Percentiles rank a stretch among this genome's conserved stretches.
Evolutionary conservation across 169 alveolate species (phyloP).

Genomic region (Cryptosporidium sp.): DNA sequence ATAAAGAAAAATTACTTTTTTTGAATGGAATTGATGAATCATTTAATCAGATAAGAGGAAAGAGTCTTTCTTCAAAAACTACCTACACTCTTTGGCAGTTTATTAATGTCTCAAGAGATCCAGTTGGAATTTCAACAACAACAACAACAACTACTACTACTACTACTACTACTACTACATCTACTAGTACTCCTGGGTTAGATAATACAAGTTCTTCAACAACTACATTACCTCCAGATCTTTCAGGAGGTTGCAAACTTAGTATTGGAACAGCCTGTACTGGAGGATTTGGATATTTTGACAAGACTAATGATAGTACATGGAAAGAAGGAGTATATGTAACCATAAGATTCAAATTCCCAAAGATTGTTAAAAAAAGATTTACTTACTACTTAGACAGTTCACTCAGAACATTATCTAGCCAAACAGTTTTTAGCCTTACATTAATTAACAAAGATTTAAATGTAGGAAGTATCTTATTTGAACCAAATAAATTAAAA

Average conservation of each 20-base stretch:
- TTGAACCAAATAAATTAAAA: constrained; percentile 20
- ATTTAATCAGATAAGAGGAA: neutral
- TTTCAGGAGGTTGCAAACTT: constrained; percentile 38
- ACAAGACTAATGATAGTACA: neutral
- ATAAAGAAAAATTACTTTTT: neutral
- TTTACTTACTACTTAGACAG: constrained; percentile 50
- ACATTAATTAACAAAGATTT: neutral
- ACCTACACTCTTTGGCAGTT: constrained; percentile 43
- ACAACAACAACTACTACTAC: constrained; percentile 60
- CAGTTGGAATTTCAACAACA: constrained; percentile 21
- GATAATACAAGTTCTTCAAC: constrained; percentile 14
- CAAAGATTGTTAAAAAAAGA: constrained; percentile 23
- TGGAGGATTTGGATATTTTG: constrained; percentile 69
- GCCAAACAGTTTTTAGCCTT: constrained; percentile 23
- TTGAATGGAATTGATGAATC: neutral
- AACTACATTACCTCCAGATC: neutral
- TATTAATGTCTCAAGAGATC: constrained; percentile 20
- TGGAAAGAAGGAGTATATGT: constrained; percentile 66
- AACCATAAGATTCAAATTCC: constrained; percentile 26
- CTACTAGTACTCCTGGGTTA: neutral
- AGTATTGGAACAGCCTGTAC: constrained; percentile 49
- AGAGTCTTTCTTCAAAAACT: neutral
- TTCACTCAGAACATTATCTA: constrained; percentile 36
- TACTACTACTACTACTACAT: constrained; percentile 61
- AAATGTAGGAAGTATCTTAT: constrained; percentile 49